Percentiles rank a stretch among this genome's conserved stretches.
Evolutionary conservation across 148 eudicot genomes (phyloP).

Genomic region (Pouteria glomerata): DNA sequence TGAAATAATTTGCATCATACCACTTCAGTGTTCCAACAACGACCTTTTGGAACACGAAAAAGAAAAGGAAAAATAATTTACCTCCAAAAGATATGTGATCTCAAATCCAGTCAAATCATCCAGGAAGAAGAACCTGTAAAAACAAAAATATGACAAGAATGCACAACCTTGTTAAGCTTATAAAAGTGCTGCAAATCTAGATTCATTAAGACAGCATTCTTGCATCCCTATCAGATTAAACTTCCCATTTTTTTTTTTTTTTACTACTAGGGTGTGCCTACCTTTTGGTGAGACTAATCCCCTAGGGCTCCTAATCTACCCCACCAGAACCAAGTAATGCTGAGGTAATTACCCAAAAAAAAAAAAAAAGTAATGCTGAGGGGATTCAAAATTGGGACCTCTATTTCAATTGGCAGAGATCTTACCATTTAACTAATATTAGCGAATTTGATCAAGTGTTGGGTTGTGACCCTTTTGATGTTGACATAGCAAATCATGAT

Average conservation of each 20-base stretch:
- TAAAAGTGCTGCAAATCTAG: background rate
- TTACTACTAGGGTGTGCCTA: too few species aligned
- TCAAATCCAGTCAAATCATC: slow-evolving; percentile 94
- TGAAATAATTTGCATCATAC: background rate
- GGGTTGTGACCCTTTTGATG: background rate
- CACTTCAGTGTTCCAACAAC: background rate
- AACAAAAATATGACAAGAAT: background rate
- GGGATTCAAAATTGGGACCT: too few species aligned
- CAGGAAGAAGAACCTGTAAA: slow-evolving; percentile 76
- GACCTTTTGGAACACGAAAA: background rate
- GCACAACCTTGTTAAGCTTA: background rate
- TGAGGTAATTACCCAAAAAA: too few species aligned
- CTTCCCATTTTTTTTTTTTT: too few species aligned
- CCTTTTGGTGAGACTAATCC: too few species aligned
- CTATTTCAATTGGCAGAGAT: too few species aligned
- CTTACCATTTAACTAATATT: too few species aligned
- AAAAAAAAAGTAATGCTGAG: too few species aligned
- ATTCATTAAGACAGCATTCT: background rate
- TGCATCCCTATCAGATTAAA: background rate
- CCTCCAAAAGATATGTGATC: slow-evolving; percentile 78
- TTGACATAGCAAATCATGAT: background rate
- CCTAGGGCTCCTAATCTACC: too few species aligned
- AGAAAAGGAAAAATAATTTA: slow-evolving; percentile 8
- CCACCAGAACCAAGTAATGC: too few species aligned
- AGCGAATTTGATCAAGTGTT: background rate